Percentiles rank a stretch among this genome's conserved stretches.
Conservation (phyloP, 768 basidiomycete species). For the Tulasnella sp. region DNA sequence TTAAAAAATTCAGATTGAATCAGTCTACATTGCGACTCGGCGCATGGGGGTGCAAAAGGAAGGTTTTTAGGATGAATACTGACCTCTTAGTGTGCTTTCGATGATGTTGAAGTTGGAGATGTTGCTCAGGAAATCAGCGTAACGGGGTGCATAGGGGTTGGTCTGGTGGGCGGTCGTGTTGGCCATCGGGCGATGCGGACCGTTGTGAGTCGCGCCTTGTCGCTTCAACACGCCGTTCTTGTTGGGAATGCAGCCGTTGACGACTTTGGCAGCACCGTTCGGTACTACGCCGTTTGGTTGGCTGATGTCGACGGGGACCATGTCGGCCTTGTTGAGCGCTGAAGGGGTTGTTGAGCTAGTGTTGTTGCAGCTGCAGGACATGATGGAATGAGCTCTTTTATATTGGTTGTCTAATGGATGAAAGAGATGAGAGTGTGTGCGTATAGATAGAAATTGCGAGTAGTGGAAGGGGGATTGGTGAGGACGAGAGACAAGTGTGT, state of each 20-base stretch:
- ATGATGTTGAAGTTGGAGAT: slow-evolving; percentile 92
- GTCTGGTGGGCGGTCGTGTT: background rate
- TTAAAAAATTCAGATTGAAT: background rate
- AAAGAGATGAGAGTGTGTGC: background rate
- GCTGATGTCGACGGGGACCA: slow-evolving; percentile 16
- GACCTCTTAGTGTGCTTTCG: slow-evolving; percentile 93
- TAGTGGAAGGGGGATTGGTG: background rate
- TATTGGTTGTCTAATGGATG: background rate
- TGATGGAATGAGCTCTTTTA: background rate
- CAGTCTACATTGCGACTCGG: background rate
- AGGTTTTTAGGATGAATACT: slow-evolving; percentile 21
- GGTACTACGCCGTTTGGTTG: slow-evolving; percentile 10
- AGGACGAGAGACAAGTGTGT: background rate
- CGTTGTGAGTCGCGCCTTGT: slow-evolving; percentile 20
- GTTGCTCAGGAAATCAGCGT: slow-evolving; percentile 86
- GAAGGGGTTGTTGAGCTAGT: background rate
- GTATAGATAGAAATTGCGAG: background rate
- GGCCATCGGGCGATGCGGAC: background rate
- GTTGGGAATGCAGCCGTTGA: background rate
- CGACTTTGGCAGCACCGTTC: background rate
- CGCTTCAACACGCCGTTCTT: slow-evolving; percentile 12
- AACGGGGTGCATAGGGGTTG: slow-evolving; percentile 85
- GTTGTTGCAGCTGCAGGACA: background rate
- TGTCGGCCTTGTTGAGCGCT: slow-evolving; percentile 1
- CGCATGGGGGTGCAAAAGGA: background rate